Evolutionary conservation across 495 filamentous ascomycete species (phyloP).

Genomic region (Penicillium odoratum): DNA sequence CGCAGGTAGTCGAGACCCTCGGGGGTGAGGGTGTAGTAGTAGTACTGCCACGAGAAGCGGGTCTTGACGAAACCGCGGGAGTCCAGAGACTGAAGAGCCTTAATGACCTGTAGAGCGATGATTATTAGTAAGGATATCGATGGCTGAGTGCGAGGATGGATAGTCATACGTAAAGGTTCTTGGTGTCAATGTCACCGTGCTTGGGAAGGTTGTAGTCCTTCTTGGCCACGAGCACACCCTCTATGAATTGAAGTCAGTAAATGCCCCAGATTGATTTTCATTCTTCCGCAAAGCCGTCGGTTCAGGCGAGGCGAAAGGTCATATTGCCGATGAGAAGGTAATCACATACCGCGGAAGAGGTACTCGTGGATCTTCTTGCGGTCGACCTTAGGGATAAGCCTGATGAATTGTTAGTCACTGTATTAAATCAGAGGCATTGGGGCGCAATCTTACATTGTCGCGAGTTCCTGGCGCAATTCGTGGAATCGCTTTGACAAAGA

Average conservation of each 20-base stretch:
- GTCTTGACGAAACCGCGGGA: slow-evolving; percentile 99
- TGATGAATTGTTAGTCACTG: slow-evolving; percentile 38
- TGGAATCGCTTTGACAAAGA: slow-evolving; percentile 59
- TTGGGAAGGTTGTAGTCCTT: slow-evolving; percentile 96
- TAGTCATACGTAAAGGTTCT: slow-evolving; percentile 76
- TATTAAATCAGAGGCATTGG: background rate
- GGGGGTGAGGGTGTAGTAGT: slow-evolving; percentile 99
- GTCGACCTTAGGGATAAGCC: slow-evolving; percentile 99
- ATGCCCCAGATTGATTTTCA: slow-evolving; percentile 6
- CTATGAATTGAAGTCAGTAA: slow-evolving; percentile 42
- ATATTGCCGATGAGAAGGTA: slow-evolving; percentile 20
- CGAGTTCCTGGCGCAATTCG: slow-evolving; percentile 60
- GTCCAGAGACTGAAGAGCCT: slow-evolving; percentile 95
- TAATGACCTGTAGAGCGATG: slow-evolving; percentile 69
- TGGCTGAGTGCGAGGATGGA: background rate
- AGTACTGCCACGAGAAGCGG: slow-evolving; percentile 99
- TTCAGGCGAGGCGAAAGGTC: background rate
- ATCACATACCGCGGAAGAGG: slow-evolving; percentile 87
- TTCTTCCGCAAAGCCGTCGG: slow-evolving; percentile 8
- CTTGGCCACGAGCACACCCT: slow-evolving; percentile 98
- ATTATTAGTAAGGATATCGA: background rate
- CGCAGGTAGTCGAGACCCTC: slow-evolving; percentile 99
- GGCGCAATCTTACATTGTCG: slow-evolving; percentile 50
- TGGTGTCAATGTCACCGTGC: slow-evolving; percentile 94
- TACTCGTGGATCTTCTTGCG: slow-evolving; percentile 99